phyloP scores from a whole-genome alignment of 2,329 filamentous ascomycete genomes.

The Pseudogymnoascus sp. region DNA sequence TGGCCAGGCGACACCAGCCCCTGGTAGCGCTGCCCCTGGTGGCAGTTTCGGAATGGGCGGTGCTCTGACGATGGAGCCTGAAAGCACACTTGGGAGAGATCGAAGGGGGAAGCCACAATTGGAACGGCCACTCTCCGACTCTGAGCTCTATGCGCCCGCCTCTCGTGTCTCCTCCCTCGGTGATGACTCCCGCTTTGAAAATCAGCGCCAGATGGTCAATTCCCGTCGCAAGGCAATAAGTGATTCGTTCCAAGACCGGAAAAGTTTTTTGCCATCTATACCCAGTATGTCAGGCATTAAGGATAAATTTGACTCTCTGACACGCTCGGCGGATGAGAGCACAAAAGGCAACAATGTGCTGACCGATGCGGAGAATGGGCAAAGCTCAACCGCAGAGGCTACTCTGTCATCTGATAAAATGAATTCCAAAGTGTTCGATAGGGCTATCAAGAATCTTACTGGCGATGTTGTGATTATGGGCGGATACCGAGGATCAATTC shows the following conservation, averaged over 20 bases:
- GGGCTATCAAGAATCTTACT: conserved; percentile 59
- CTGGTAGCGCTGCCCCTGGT: background rate
- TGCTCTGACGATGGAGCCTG: background rate
- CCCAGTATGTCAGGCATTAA: conserved; percentile 26
- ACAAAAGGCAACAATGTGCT: background rate
- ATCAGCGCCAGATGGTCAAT: conserved; percentile 79
- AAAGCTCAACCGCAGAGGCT: background rate
- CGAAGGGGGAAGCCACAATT: conserved; percentile 27
- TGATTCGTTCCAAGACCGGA: conserved; percentile 73
- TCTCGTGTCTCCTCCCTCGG: conserved; percentile 77
- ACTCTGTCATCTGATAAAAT: conserved; percentile 34
- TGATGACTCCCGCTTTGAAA: conserved; percentile 70
- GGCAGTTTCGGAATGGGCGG: background rate
- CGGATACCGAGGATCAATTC: conserved; percentile 82
- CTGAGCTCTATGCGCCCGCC: conserved; percentile 64
- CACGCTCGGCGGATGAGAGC: conserved; percentile 9
- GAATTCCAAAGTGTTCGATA: conserved; percentile 30
- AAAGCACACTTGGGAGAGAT: background rate
- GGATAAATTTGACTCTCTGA: conserved; percentile 13
- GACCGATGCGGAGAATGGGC: background rate
- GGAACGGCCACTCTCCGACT: conserved; percentile 64
- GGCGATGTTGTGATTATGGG: conserved; percentile 85
- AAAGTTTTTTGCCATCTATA: conserved; percentile 61
- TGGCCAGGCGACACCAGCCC: background rate
- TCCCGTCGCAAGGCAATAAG: conserved; percentile 82